phyloP scores from a whole-genome alignment of 2,329 filamentous ascomycete species.

The Tolypocladium amazonense region DNA sequence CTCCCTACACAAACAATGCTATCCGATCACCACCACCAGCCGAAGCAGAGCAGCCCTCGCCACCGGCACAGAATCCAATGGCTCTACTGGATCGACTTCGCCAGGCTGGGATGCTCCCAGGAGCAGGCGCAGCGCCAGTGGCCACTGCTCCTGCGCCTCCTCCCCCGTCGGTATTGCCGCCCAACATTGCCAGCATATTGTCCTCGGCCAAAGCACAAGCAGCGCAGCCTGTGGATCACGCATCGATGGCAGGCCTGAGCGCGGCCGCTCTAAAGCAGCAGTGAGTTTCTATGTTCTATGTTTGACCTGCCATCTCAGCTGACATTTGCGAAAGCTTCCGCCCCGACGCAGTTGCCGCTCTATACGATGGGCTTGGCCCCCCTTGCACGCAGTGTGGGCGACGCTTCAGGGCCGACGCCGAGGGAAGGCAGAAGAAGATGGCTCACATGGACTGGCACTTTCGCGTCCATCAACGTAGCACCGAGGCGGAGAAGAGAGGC shows the following conservation, averaged over 20 bases:
- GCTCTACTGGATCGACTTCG: slow-evolving; percentile 58
- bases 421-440: slow-evolving; percentile 76
- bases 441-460: slow-evolving; percentile 98
- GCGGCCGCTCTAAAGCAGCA: slow-evolving; percentile 59
- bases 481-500: slow-evolving; percentile 73
- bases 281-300: slow-evolving; percentile 33
- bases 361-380: slow-evolving; percentile 76
- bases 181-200: slow-evolving; percentile 25
- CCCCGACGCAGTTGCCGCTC: slow-evolving; percentile 58
- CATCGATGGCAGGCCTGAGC: slow-evolving; percentile 39
- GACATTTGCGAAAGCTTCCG: slow-evolving; percentile 45
- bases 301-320: slow-evolving; percentile 1
- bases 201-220: slow-evolving; percentile 19
- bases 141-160: slow-evolving; percentile 15
- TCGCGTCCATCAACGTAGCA: slow-evolving; percentile 78
- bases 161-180: slow-evolving; percentile 19
- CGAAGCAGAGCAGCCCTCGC: slow-evolving; percentile 23
- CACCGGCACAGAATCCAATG: slow-evolving; percentile 34
- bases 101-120: slow-evolving; percentile 54
- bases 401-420: slow-evolving; percentile 66
- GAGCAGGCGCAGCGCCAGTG: slow-evolving; percentile 27
- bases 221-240: neutral
- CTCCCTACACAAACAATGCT: slow-evolving; percentile 23
- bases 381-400: slow-evolving; percentile 88
- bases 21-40: slow-evolving; percentile 40